Base-by-base conservation (phyloP, 805 yeast species). In the Wickerhamomyces queroliae region DNA sequence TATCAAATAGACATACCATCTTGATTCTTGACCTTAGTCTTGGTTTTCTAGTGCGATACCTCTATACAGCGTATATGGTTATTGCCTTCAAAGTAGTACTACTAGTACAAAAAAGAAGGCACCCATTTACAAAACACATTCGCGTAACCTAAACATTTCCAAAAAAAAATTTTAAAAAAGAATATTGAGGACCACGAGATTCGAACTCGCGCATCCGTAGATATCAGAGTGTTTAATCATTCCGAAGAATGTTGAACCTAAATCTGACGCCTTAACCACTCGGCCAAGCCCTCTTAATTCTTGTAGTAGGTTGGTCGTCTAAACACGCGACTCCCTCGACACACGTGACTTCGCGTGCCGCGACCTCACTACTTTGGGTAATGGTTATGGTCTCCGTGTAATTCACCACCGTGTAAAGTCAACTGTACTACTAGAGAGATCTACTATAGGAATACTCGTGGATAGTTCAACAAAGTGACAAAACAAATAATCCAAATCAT, bases 231-330 rank as follows among this genome's bases (percentile, higher is more conserved):
- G 44, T 56, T 58, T 50, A 44, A 43, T 35, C 24, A 15, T 27
- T n/a, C 30, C 30, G 30, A 27, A 27, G 26, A 25, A 29, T 33
- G n/a, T 39, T 37, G 29, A 45, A 52, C 68, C 68, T 63, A 63
- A 63, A 63, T 62, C 67, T 62, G 65, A 60, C 67, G 67, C 67
- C 67, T 63, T 63, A 62, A 63, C 67, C 67, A 62, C 67, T 63
- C 67, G 67, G 67, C 67, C 67, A 63, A 59, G 55, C 63, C 60
- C 64, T 59, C 67, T 31, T 36, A 17, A 15, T 18, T 13, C 25
- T 18, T 30, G 15, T 5, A 19, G 20, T n/a, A n/a, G n/a, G n/a
- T n/a, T n/a, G 26, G 12, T 23, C 26, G 9, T 9, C 11, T 23
- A 23, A 23, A 23, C 26, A 23, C 26, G 26, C 12, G 26, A 23